These are phyloP conservation scores for Toxoplasma gondii DNA, from an alignment of 169 alveolate species.

Conservation along the genomic window DNA sequence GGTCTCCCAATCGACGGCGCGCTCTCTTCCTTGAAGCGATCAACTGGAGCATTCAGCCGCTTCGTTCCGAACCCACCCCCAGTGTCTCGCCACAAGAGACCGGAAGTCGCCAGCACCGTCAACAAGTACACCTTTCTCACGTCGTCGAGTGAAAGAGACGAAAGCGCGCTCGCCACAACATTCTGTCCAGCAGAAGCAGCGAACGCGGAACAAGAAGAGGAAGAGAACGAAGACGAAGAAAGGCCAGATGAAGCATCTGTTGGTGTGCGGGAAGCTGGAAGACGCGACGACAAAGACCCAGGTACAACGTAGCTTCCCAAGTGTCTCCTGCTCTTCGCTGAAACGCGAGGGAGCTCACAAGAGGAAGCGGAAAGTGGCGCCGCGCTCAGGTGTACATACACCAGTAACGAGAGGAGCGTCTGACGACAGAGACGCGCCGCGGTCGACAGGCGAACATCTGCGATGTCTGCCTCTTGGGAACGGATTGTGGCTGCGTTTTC, in stretches of 20 bases:
- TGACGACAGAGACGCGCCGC: constrained; percentile 22
- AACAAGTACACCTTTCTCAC: background rate
- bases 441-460: background rate
- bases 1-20: background rate
- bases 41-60: background rate
- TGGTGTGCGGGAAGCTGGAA: no score
- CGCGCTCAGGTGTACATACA: background rate
- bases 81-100: background rate
- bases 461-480: background rate
- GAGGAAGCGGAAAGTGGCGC: background rate
- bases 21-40: background rate
- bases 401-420: constrained; percentile 2
- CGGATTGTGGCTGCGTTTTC: background rate
- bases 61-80: background rate
- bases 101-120: background rate
- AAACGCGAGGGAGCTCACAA: no score
- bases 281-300: no score
- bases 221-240: no score
- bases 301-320: no score
- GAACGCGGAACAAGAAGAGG: no score
- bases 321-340: no score
- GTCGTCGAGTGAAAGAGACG: background rate
- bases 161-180: background rate
- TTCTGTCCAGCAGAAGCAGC: no score
- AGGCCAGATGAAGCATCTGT: no score